These are phyloP conservation scores for Pichia sp. DNA, from an alignment of 1,139 yeast species.

Conservation along the genomic window DNA sequence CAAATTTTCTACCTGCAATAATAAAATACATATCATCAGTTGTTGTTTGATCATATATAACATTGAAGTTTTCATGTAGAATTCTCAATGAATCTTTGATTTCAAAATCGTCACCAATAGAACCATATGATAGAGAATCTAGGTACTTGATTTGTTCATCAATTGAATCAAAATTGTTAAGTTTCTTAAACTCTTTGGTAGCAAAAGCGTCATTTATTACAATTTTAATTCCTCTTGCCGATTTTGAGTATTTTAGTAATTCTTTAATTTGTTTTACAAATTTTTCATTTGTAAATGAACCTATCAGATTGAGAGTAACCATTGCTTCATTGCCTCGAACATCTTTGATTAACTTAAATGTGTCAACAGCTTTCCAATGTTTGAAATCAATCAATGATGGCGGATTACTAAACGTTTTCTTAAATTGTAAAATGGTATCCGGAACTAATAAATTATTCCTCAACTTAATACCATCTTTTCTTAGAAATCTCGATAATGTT, in stretches of 20 bases:
- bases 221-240: conserved; percentile 31
- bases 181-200: conserved; percentile 9
- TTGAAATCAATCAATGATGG: conserved; percentile 1
- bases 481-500: conserved; percentile 21
- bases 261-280: conserved; percentile 40
- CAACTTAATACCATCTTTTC: conserved; percentile 19
- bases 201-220: conserved; percentile 28
- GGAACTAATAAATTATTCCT: conserved; percentile 34
- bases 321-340: conserved; percentile 18
- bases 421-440: conserved; percentile 16
- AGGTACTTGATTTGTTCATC: conserved; percentile 6
- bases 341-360: conserved; percentile 6
- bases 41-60: conserved; percentile 5
- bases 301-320: conserved; percentile 49
- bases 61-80: conserved; percentile 7
- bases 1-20: conserved; percentile 26
- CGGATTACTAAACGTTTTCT: conserved; percentile 1
- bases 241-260: conserved; percentile 28
- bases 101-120: conserved; percentile 5
- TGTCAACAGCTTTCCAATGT: conserved; percentile 5
- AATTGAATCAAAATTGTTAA: conserved; percentile 1
- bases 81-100: conserved; percentile 2
- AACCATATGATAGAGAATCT: neutral
- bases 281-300: conserved; percentile 39
- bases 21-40: conserved; percentile 13